These are phyloP conservation scores for Phytophthora foliorum DNA, from an alignment of 352 stramenopile species.

Conservation along the genomic window DNA sequence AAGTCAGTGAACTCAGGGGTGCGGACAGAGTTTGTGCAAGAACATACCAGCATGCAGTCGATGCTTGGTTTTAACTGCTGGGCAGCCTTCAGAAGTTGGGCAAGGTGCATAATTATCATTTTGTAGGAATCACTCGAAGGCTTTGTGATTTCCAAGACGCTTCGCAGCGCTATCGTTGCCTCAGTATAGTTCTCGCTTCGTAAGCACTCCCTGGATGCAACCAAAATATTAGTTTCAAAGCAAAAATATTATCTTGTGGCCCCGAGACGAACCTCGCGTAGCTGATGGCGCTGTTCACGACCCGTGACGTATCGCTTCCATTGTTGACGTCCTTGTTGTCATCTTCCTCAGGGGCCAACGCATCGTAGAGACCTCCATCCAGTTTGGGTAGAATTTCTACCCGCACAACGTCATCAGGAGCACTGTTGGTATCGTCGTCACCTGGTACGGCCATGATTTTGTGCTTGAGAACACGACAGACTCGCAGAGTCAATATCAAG, in stretches of 20 bases:
- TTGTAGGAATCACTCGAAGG: slow-evolving; percentile 39
- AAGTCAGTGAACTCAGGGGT: background rate
- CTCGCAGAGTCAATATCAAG: background rate
- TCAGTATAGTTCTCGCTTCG: slow-evolving; percentile 49
- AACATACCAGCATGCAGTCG: slow-evolving; percentile 46
- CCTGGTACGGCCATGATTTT: background rate
- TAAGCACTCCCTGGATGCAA: slow-evolving; percentile 50
- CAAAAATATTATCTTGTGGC: background rate
- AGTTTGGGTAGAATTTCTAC: background rate
- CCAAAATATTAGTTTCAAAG: background rate
- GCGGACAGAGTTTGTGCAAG: background rate
- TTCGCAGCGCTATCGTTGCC: slow-evolving; percentile 53
- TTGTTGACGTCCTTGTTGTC: slow-evolving; percentile 8
- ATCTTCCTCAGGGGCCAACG: background rate
- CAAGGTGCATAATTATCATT: slow-evolving; percentile 46
- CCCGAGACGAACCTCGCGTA: slow-evolving; percentile 31
- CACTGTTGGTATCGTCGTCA: background rate
- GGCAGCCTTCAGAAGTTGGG: slow-evolving; percentile 49
- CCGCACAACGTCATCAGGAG: background rate
- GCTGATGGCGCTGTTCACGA: slow-evolving; percentile 28
- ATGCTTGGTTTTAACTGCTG: slow-evolving; percentile 44
- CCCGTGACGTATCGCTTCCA: slow-evolving; percentile 24
- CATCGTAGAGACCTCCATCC: background rate
- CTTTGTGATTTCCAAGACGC: slow-evolving; percentile 49
- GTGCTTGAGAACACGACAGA: background rate